Base-by-base conservation (phyloP, 306 rosid genomes). In the Acacia confusa region DNA sequence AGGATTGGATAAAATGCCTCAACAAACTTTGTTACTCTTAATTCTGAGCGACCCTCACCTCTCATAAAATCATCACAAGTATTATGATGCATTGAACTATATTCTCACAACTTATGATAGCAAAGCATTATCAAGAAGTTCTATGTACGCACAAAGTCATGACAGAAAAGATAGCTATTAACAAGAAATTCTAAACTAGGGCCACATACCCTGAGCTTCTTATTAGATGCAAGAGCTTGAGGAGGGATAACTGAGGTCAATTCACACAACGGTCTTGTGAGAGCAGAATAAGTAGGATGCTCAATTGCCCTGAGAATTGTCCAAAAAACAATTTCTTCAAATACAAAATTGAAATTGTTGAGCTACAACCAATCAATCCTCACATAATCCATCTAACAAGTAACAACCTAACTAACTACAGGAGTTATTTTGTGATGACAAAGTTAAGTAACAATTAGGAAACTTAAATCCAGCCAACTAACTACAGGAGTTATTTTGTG, bases 241-340 rank as follows among this genome's bases (percentile, higher is more conserved):
- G 99, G 95, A 85, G 99, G 99, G 84, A 96, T 84, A 74, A 96
- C 94, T 44, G 99, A 86, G 36, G 98, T 89, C 76, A 96, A 95
- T 81, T 96, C 99, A 70, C 97, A 96, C 82, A 96, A 88, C 3
- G 99, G 98, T 91, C 98, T 91, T 47, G 98, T 94, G 84, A 94
- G 92, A 87, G 98, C 98, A 72, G 98, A 94, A 90, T 92, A 92
- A 52, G 98, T 92, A 79, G 98, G 98, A 81, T 96, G 99, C 83
- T 96, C 99, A 20, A 96, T 96, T 76, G 98, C 97, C 99, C 99
- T 96, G 90, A 79, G 68, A 87, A 87, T 84, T 71, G 24, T 67
- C 63, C n/a, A 60, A 74, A 75, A 84, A 61, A 47, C 6, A 47
- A n/a, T 66, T 30, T 7, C 9, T 79, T 81, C 74, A 82, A 32